These are phyloP conservation scores for Arachis monticola DNA, from an alignment of 331 rosid species.

Conservation along the genomic window DNA sequence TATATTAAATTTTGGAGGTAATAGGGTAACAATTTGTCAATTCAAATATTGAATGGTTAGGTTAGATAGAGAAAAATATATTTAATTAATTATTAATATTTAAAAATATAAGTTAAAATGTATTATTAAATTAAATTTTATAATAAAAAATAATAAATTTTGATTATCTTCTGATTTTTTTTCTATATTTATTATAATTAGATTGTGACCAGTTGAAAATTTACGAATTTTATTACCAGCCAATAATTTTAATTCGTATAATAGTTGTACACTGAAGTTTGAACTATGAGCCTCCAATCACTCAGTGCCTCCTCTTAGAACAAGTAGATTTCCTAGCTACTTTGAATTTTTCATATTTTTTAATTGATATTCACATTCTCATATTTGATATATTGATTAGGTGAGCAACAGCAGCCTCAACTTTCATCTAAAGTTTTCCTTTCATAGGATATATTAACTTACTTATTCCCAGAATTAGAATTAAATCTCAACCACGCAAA, in stretches of 20 bases:
- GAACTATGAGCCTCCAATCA: neutral
- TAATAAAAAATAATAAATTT: no score
- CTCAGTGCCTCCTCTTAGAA: neutral
- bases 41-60: no score
- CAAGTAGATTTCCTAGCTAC: neutral
- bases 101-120: no score
- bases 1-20: no score
- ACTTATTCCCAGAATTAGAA: neutral
- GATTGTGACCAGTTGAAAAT: neutral
- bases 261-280: neutral
- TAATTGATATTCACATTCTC: neutral
- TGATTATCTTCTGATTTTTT: no score
- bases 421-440: neutral
- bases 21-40: no score
- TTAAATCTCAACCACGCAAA: neutral
- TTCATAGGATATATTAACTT: neutral
- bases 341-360: neutral
- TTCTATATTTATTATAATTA: no score
- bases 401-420: conserved; percentile 15
- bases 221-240: neutral
- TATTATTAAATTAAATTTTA: no score
- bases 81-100: no score
- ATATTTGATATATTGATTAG: neutral
- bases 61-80: no score
- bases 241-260: no score